phyloP scores from a whole-genome alignment of 371 early-diverging fungal genomes.

The Lichtheimia ornata region DNA sequence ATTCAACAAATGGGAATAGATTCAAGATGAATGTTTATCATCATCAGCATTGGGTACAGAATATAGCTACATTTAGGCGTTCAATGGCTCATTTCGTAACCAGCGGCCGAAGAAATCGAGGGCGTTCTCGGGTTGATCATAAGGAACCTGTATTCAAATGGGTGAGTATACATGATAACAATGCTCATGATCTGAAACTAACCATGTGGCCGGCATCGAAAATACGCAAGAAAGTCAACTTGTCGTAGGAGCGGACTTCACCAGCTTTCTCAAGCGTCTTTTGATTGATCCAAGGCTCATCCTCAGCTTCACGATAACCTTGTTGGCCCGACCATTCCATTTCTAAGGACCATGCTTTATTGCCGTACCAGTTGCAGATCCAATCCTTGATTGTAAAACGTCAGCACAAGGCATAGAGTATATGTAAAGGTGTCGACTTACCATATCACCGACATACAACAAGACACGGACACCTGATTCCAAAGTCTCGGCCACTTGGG shows the following conservation, averaged over 20 bases:
- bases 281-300: constrained; percentile 47
- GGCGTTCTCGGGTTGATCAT: constrained; percentile 63
- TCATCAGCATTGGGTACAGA: no score
- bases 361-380: constrained; percentile 84
- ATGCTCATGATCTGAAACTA: constrained; percentile 1
- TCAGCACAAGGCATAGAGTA: not conserved
- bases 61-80: no score
- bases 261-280: constrained; percentile 59
- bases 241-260: constrained; percentile 64
- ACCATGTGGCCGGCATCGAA: constrained; percentile 92
- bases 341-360: constrained; percentile 81
- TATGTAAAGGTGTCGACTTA: not conserved
- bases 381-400: constrained; percentile 53
- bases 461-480: constrained; percentile 77
- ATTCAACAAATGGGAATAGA: no score
- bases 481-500: constrained; percentile 52
- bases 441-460: constrained; percentile 74
- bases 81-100: constrained; percentile 33
- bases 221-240: constrained; percentile 78
- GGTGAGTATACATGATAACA: not conserved
- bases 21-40: no score
- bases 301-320: constrained; percentile 64
- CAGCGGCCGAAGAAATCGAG: constrained; percentile 62
- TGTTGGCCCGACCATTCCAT: constrained; percentile 80
- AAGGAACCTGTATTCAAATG: constrained; percentile 46